These are phyloP conservation scores for Suhomyces choctaworum DNA, from an alignment of 1,139 yeast species.

Conservation along the genomic window DNA sequence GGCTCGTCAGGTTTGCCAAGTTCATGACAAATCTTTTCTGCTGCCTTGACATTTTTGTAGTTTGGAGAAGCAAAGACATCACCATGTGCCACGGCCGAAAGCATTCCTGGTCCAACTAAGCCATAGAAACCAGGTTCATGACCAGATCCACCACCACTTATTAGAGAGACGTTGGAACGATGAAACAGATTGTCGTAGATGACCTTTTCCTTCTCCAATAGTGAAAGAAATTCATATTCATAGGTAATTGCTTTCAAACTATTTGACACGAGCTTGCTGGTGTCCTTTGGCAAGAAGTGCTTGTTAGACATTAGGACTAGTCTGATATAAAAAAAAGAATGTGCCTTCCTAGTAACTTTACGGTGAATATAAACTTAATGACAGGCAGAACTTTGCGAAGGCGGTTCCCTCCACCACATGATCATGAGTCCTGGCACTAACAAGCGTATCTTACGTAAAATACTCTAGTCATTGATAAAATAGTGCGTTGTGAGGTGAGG, in stretches of 20 bases:
- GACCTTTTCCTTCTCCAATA: slow-evolving; percentile 2
- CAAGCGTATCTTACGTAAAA: too few relatives aligned
- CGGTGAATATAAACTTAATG: too few relatives aligned
- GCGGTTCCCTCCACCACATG: too few relatives aligned
- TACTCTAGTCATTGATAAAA: too few relatives aligned
- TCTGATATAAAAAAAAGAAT: too few relatives aligned
- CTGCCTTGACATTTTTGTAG: slow-evolving; percentile 2
- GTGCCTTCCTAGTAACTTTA: too few relatives aligned
- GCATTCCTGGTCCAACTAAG: slow-evolving; percentile 1
- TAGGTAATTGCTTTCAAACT: slow-evolving; percentile 2
- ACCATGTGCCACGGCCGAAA: slow-evolving; percentile 2
- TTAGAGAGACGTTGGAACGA: slow-evolving; percentile 1
- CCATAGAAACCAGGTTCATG: slow-evolving; percentile 3
- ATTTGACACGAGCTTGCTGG: slow-evolving; percentile 1
- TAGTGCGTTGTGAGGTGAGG: too few relatives aligned
- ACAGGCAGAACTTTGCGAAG: too few relatives aligned
- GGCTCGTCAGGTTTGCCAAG: not conserved
- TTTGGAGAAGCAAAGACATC: slow-evolving; percentile 2
- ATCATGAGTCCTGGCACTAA: too few relatives aligned
- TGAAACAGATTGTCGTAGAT: slow-evolving; percentile 1
- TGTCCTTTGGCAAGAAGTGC: slow-evolving; percentile 3
- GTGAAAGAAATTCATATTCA: not conserved
- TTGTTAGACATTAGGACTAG: slow-evolving; percentile 2
- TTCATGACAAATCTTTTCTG: slow-evolving; percentile 1
- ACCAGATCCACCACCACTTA: slow-evolving; percentile 3